Percentiles rank a stretch among this genome's conserved stretches.
phyloP scores from a whole-genome alignment of 1,284 basidiomycete genomes.

The Cystobasidium sp. region DNA sequence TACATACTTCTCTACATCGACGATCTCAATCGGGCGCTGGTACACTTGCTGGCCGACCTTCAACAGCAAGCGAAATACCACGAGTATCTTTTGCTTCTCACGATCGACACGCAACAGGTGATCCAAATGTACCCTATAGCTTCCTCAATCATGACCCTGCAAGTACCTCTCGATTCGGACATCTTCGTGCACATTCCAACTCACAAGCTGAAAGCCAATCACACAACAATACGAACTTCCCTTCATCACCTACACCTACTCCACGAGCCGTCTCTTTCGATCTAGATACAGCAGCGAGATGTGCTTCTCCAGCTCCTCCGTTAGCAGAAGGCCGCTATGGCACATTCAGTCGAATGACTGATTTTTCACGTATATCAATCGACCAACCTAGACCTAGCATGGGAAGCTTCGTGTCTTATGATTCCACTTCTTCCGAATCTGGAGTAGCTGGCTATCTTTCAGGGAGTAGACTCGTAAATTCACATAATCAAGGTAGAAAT shows the following conservation, averaged over 20 bases:
- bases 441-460: constrained; percentile 37
- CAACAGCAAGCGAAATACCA: constrained; percentile 28
- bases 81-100: constrained; percentile 23
- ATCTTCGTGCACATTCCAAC: constrained; percentile 32
- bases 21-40: constrained; percentile 32
- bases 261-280: constrained; percentile 35
- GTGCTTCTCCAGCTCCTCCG: constrained; percentile 17
- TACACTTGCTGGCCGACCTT: constrained; percentile 22
- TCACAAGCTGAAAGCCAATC: constrained; percentile 35
- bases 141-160: constrained; percentile 41
- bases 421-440: constrained; percentile 9
- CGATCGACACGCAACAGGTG: neutral
- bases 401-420: constrained; percentile 40
- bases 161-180: constrained; percentile 26
- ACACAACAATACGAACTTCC: neutral
- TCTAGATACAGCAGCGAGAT: constrained; percentile 18
- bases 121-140: constrained; percentile 30
- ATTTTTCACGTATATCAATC: constrained; percentile 25
- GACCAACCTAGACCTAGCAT: constrained; percentile 42
- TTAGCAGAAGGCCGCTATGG: constrained; percentile 16
- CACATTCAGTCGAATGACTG: constrained; percentile 33
- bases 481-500: neutral
- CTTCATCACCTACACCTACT: constrained; percentile 17
- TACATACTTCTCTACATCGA: constrained; percentile 34
- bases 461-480: constrained; percentile 5